These are phyloP conservation scores for Colletotrichum ledebouriae DNA, from an alignment of 2,329 filamentous ascomycete genomes.

Conservation along the genomic window DNA sequence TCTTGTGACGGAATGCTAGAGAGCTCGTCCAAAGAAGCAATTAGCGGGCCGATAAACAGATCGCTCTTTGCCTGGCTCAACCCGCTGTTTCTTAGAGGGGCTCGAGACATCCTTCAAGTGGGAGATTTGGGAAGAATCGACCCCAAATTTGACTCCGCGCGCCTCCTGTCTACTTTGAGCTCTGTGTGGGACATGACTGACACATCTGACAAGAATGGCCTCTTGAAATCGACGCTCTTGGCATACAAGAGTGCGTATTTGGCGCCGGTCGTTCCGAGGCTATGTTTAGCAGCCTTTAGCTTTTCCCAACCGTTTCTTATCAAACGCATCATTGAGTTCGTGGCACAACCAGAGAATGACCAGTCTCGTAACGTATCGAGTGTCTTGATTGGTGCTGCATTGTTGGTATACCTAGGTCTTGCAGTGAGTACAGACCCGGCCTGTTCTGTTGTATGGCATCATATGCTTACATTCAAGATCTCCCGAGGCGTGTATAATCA, in stretches of 20 bases:
- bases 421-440: constrained; percentile 24
- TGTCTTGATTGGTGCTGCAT: constrained; percentile 40
- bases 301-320: constrained; percentile 41
- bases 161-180: constrained; percentile 12
- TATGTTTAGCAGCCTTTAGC: constrained; percentile 33
- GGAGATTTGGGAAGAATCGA: constrained; percentile 41
- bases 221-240: not conserved
- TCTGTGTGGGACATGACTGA: not conserved
- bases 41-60: constrained; percentile 50
- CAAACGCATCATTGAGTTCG: constrained; percentile 32
- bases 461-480: constrained; percentile 9
- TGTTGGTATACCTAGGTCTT: constrained; percentile 44
- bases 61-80: constrained; percentile 55
- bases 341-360: not conserved
- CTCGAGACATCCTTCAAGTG: constrained; percentile 35
- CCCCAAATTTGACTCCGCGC: constrained; percentile 23
- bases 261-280: constrained; percentile 9
- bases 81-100: constrained; percentile 46
- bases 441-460: no score
- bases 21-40: constrained; percentile 46
- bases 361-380: constrained; percentile 1
- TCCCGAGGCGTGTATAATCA: constrained; percentile 41
- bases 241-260: constrained; percentile 5
- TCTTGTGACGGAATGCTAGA: constrained; percentile 45
- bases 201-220: not conserved